Evolutionary conservation across 1,139 yeast species (phyloP).

Genomic region (Geotrichum reessii): DNA sequence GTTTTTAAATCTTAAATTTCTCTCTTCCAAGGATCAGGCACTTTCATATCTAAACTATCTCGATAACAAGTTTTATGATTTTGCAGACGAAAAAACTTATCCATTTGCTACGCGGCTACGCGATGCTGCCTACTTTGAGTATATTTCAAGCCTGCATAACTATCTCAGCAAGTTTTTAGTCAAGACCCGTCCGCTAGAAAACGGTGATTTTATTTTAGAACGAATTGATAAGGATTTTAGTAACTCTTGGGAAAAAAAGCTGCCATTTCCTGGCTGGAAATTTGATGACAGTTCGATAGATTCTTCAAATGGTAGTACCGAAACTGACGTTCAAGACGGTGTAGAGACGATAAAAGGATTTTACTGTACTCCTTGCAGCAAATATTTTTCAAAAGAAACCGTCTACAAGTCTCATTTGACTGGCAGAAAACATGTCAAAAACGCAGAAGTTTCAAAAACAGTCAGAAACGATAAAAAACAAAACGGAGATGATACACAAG

Average conservation of each 20-base stretch:
- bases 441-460: constrained; percentile 24
- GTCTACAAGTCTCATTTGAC: constrained; percentile 64
- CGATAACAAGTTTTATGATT: constrained; percentile 39
- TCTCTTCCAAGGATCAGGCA: constrained; percentile 20
- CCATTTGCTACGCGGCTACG: constrained; percentile 25
- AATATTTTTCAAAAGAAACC: constrained; percentile 55
- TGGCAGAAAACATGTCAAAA: constrained; percentile 73
- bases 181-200: constrained; percentile 49
- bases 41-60: constrained; percentile 51
- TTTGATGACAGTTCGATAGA: constrained; percentile 34
- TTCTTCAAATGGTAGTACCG: not conserved
- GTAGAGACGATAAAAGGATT: constrained; percentile 19
- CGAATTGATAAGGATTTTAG: constrained; percentile 38
- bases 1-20: constrained; percentile 45
- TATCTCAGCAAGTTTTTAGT: constrained; percentile 47
- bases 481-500: constrained; percentile 14
- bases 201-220: constrained; percentile 37
- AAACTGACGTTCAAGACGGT: constrained; percentile 10
- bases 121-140: constrained; percentile 40
- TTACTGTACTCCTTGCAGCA: constrained; percentile 63
- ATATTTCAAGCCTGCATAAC: constrained; percentile 41
- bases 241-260: constrained; percentile 28
- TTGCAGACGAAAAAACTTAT: constrained; percentile 32
- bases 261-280: constrained; percentile 21
- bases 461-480: constrained; percentile 2